phyloP scores from a whole-genome alignment of 163 green algal genomes.

The Volvox carteri region DNA sequence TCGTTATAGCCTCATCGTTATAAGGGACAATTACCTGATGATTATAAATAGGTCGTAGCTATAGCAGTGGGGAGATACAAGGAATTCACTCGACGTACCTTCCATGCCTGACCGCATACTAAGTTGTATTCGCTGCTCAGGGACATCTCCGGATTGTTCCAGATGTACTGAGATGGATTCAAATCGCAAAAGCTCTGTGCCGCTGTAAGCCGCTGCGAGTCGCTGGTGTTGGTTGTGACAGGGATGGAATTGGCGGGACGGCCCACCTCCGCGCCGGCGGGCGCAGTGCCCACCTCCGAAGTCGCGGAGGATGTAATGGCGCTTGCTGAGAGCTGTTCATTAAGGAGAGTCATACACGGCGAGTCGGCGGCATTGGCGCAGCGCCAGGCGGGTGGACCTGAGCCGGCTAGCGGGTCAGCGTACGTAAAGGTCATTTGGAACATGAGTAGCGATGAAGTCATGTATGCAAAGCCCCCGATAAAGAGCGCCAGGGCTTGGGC shows the following conservation, averaged over 20 bases:
- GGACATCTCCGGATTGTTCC: conserved; percentile 8
- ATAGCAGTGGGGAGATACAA: too few relatives aligned
- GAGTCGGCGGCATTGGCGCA: conserved; percentile 6
- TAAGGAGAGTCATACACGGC: neutral
- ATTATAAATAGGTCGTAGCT: too few relatives aligned
- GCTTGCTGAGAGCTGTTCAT: neutral
- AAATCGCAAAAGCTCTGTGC: conserved; percentile 13
- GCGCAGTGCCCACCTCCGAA: neutral
- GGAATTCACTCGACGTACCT: too few relatives aligned
- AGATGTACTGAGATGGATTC: conserved; percentile 28
- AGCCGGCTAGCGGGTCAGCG: neutral
- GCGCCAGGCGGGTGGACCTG: neutral
- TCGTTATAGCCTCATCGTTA: too few relatives aligned
- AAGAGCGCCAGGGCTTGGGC: conserved; percentile 21
- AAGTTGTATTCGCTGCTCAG: conserved; percentile 55
- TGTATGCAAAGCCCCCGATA: neutral
- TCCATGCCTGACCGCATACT: conserved; percentile 45
- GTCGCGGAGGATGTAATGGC: neutral
- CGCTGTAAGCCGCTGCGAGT: neutral
- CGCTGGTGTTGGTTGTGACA: neutral
- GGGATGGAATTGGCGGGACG: neutral
- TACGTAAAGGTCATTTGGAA: conserved; percentile 41
- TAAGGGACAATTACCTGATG: too few relatives aligned
- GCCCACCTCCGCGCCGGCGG: neutral
- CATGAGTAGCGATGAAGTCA: neutral